phyloP scores from a whole-genome alignment of 805 yeast species.

The Yarrowia sp. region DNA sequence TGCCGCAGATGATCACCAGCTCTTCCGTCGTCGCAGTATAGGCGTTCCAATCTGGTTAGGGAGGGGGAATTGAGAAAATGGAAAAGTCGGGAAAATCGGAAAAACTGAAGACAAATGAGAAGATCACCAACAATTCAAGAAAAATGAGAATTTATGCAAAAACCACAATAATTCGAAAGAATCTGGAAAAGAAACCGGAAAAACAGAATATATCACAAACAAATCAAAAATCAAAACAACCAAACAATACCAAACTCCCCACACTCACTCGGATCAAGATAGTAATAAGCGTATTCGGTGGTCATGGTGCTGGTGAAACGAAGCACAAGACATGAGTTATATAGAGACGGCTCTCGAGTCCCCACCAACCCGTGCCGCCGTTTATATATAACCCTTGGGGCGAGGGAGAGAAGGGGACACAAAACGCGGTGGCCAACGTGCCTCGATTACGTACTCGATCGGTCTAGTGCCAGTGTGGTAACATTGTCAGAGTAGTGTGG shows the following conservation, averaged over 20 bases:
- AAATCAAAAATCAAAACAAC: no score
- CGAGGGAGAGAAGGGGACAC: not conserved
- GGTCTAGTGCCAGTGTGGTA: not conserved
- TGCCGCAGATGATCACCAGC: constrained; percentile 25
- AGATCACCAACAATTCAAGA: no score
- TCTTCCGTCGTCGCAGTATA: constrained; percentile 5
- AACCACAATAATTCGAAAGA: no score
- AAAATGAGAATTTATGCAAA: no score
- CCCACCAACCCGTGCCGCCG: no score
- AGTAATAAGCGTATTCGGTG: constrained; percentile 29
- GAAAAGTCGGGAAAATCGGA: not conserved
- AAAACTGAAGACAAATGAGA: not conserved
- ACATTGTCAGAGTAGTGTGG: constrained; percentile 18
- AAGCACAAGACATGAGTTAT: constrained; percentile 2
- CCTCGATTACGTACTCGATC: constrained; percentile 5
- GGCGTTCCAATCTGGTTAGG: constrained; percentile 30
- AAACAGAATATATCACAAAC: no score
- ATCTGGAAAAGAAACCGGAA: no score
- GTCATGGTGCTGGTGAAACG: not conserved
- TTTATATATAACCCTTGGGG: constrained; percentile 9
- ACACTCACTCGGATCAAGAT: constrained; percentile 29
- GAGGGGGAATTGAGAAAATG: not conserved
- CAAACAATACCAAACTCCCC: not conserved
- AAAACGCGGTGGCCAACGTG: not conserved
- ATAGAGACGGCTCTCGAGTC: not conserved